A percentile compares a stretch with the other conserved stretches of the same genome.
Evolutionary conservation across 495 filamentous ascomycete species (phyloP).

Genomic region (Mycothermus thermophilus): DNA sequence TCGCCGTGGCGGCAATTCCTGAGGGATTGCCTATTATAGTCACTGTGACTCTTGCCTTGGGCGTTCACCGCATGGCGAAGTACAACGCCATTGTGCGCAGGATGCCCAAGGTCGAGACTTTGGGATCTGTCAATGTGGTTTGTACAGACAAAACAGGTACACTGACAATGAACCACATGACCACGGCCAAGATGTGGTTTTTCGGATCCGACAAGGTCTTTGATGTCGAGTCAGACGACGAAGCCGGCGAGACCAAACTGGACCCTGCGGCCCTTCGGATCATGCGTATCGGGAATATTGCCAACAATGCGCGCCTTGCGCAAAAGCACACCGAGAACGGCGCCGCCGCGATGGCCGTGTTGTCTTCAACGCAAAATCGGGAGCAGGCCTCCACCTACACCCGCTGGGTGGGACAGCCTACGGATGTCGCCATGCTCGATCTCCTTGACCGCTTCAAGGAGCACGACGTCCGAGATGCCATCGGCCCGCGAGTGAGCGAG

Average conservation of each 20-base stretch:
- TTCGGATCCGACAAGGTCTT: constrained; percentile 58
- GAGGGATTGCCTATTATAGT: constrained; percentile 97
- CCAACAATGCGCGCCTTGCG: constrained; percentile 81
- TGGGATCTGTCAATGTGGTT: constrained; percentile 96
- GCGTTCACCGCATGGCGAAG: constrained; percentile 89
- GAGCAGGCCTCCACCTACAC: constrained; percentile 52
- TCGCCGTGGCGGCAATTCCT: constrained; percentile 93
- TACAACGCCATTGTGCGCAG: constrained; percentile 86
- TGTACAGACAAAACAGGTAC: constrained; percentile 96
- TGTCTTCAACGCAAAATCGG: constrained; percentile 58
- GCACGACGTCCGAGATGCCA: constrained; percentile 74
- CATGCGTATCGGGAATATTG: constrained; percentile 82
- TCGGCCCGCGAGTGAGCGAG: constrained; percentile 64
- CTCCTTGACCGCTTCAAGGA: constrained; percentile 79
- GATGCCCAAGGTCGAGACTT: constrained; percentile 89
- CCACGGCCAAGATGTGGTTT: constrained; percentile 92
- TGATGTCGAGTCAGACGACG: constrained; percentile 58
- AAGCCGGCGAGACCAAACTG: constrained; percentile 43
- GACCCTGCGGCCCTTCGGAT: constrained; percentile 64
- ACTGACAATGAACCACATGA: constrained; percentile 95
- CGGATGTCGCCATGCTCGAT: constrained; percentile 90
- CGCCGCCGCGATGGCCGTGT: constrained; percentile 56
- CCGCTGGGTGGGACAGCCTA: constrained; percentile 93
- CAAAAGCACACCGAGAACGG: constrained; percentile 41
- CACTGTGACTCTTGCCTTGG: constrained; percentile 86